These are phyloP conservation scores for Leishmania tarentolae DNA, from an alignment of 208 protist genomes.

Conservation along the genomic window DNA sequence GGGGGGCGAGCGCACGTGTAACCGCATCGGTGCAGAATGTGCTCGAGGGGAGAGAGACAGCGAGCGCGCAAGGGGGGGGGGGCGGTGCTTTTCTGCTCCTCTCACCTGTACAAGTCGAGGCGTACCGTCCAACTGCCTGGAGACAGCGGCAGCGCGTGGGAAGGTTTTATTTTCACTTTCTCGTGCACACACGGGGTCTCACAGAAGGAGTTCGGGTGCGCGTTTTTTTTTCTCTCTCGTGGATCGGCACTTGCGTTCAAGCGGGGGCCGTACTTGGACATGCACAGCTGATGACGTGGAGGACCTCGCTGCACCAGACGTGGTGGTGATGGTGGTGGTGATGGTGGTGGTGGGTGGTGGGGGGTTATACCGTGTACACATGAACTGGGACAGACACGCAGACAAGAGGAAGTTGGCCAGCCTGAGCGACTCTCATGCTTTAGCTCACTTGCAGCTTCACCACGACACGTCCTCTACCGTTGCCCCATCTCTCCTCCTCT, in stretches of 20 bases:
- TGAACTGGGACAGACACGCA: neutral
- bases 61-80: no score
- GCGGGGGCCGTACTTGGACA: no score
- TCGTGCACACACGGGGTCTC: neutral
- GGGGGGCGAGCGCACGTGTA: neutral
- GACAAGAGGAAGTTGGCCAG: neutral
- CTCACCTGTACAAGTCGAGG: neutral
- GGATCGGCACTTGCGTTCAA: no score
- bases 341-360: no score
- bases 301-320: neutral
- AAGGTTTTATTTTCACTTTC: neutral
- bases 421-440: neutral
- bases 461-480: neutral
- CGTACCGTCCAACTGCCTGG: neutral
- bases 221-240: no score
- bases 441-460: neutral
- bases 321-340: no score
- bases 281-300: neutral
- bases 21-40: no score
- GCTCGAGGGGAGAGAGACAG: no score
- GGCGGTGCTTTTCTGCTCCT: neutral
- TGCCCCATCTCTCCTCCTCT: neutral
- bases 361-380: neutral
- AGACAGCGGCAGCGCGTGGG: neutral
- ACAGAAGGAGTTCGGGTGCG: neutral